phyloP scores from a whole-genome alignment of 1,139 yeast species.

The Casaregolazyma lundiana region DNA sequence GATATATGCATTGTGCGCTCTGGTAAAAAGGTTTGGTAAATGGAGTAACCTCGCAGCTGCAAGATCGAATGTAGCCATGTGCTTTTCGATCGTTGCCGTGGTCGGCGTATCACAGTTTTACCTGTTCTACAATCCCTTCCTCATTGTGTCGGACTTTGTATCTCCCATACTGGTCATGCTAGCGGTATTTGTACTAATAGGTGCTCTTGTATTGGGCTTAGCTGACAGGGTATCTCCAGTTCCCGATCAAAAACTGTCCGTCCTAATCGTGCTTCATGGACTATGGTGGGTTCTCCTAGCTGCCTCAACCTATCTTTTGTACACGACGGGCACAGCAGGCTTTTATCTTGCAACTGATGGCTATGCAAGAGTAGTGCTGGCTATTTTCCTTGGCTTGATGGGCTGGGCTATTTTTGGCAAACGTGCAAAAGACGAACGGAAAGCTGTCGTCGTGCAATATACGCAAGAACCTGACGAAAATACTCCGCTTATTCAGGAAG shows the following conservation, averaged over 20 bases:
- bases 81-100: slow-evolving; percentile 40
- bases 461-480: slow-evolving; percentile 14
- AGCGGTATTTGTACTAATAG: slow-evolving; percentile 47
- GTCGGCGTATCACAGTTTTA: slow-evolving; percentile 38
- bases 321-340: slow-evolving; percentile 54
- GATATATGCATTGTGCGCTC: slow-evolving; percentile 43
- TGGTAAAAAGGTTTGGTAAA: neutral
- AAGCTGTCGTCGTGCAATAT: slow-evolving; percentile 16
- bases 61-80: slow-evolving; percentile 55
- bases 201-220: slow-evolving; percentile 52
- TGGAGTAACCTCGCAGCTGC: slow-evolving; percentile 40
- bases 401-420: slow-evolving; percentile 30
- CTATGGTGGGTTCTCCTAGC: slow-evolving; percentile 55
- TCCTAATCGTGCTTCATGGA: slow-evolving; percentile 53
- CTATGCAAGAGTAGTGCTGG: slow-evolving; percentile 48
- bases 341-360: slow-evolving; percentile 51
- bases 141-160: slow-evolving; percentile 54
- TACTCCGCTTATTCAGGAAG: slow-evolving; percentile 11
- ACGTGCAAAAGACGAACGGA: neutral
- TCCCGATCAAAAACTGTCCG: slow-evolving; percentile 68
- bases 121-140: slow-evolving; percentile 45
- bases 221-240: slow-evolving; percentile 51
- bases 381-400: slow-evolving; percentile 53
- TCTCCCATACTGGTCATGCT: slow-evolving; percentile 46
- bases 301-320: slow-evolving; percentile 44